phyloP scores from a whole-genome alignment of 2,329 filamentous ascomycete species.

The Aureobasidium vineae region DNA sequence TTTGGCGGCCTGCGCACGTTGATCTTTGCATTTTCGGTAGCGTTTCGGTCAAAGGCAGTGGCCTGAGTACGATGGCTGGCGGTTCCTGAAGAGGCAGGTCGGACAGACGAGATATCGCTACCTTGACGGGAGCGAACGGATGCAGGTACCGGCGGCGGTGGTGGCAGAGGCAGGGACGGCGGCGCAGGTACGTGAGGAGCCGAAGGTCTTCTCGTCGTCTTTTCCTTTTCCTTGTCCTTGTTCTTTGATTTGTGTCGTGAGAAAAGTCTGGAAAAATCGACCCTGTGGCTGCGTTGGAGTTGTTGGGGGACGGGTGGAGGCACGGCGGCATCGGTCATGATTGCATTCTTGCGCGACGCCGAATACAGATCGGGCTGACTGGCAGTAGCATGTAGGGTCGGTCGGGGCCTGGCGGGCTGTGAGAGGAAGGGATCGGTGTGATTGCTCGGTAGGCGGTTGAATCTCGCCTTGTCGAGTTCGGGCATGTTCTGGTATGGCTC shows the following conservation, averaged over 20 bases:
- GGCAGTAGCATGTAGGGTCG: conserved; percentile 30
- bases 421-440: conserved; percentile 8
- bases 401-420: conserved; percentile 13
- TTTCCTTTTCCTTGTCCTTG: conserved; percentile 26
- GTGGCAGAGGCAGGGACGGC: conserved; percentile 1
- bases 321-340: conserved; percentile 15
- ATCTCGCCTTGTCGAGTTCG: conserved; percentile 27
- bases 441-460: conserved; percentile 24
- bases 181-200: neutral
- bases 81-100: conserved; percentile 20
- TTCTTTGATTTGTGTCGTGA: conserved; percentile 24
- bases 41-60: conserved; percentile 39
- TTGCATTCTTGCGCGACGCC: conserved; percentile 36
- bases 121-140: conserved; percentile 7
- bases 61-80: conserved; percentile 18
- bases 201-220: conserved; percentile 4
- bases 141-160: conserved; percentile 17
- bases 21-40: conserved; percentile 49
- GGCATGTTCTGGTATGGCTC: conserved; percentile 27
- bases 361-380: conserved; percentile 25
- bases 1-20: conserved; percentile 49
- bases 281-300: conserved; percentile 18
- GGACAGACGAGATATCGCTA: conserved; percentile 22
- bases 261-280: conserved; percentile 22
- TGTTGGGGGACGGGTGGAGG: conserved; percentile 18